These are phyloP conservation scores for Lotus japonicus DNA, from an alignment of 306 rosid species.

Conservation along the genomic window DNA sequence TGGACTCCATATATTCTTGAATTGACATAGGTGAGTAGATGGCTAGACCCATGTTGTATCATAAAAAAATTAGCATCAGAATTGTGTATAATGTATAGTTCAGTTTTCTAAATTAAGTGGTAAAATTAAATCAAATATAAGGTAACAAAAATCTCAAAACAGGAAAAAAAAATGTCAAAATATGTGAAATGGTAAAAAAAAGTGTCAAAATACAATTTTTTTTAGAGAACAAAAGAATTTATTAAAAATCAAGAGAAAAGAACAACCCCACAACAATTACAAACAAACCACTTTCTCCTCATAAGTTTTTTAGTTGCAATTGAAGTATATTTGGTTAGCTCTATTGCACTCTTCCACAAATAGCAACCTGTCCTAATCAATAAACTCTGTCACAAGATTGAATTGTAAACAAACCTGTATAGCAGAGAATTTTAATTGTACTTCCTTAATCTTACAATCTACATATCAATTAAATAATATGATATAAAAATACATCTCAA, in stretches of 20 bases:
- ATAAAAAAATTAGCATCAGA: not conserved
- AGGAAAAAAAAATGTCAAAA: not conserved
- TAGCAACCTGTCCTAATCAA: not conserved
- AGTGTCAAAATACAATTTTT: too few relatives aligned
- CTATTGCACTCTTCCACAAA: not conserved
- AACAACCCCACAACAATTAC: not conserved
- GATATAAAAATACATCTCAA: too few relatives aligned
- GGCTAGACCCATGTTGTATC: not conserved
- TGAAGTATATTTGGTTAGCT: not conserved
- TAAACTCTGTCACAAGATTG: not conserved
- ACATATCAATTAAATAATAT: too few relatives aligned
- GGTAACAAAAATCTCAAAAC: not conserved
- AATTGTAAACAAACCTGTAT: too few relatives aligned
- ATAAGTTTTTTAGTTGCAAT: not conserved
- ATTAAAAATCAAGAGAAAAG: too few relatives aligned
- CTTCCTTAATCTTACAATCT: too few relatives aligned
- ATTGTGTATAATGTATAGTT: not conserved
- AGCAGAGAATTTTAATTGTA: too few relatives aligned
- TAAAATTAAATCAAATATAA: not conserved
- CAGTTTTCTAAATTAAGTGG: not conserved
- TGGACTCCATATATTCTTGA: not conserved
- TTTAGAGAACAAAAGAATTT: too few relatives aligned
- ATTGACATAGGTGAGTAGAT: not conserved
- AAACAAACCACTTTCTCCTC: not conserved
- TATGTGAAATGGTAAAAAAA: not conserved